These are phyloP conservation scores for Penicillium sp. DNA, from an alignment of 2,329 filamentous ascomycete genomes.

Conservation along the genomic window DNA sequence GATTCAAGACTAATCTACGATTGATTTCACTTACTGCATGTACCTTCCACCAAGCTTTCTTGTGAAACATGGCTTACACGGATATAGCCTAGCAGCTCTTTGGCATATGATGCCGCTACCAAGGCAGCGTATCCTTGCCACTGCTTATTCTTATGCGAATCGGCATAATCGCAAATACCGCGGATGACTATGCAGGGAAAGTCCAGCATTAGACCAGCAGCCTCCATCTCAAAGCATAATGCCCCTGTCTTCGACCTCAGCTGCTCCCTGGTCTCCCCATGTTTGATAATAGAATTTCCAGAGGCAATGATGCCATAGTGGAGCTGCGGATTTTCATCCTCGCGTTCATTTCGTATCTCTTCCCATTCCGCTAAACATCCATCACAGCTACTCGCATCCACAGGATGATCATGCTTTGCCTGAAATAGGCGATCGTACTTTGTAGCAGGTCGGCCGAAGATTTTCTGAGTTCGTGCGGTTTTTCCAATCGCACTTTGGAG, in stretches of 20 bases:
- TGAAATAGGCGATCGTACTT: slow-evolving; percentile 13
- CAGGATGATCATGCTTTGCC: slow-evolving; percentile 7
- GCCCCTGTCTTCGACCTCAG: slow-evolving; percentile 5
- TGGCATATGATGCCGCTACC: slow-evolving; percentile 16
- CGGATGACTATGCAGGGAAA: slow-evolving; percentile 1
- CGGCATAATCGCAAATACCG: slow-evolving; percentile 4
- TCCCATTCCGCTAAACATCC: slow-evolving; percentile 13
- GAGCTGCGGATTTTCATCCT: slow-evolving; percentile 5
- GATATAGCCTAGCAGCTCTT: slow-evolving; percentile 18
- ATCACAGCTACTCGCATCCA: slow-evolving; percentile 6
- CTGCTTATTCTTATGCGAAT: slow-evolving; percentile 1
- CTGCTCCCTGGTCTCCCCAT: slow-evolving; percentile 13
- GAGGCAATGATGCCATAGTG: slow-evolving; percentile 25
- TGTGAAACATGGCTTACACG: slow-evolving; percentile 4
- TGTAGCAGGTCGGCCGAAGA: slow-evolving; percentile 6
- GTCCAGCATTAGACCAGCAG: neutral
- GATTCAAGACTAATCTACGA: too few species aligned
- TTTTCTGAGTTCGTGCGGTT: slow-evolving; percentile 5
- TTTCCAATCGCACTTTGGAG: slow-evolving; percentile 9
- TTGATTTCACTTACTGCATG: neutral
- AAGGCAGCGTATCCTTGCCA: slow-evolving; percentile 19
- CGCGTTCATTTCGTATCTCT: slow-evolving; percentile 10
- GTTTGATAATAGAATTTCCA: slow-evolving; percentile 18
- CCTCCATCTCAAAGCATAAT: slow-evolving; percentile 13
- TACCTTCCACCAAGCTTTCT: slow-evolving; percentile 6